Base-by-base conservation (phyloP, 371 early-diverging fungal genomes). In the Mucor indicus region DNA sequence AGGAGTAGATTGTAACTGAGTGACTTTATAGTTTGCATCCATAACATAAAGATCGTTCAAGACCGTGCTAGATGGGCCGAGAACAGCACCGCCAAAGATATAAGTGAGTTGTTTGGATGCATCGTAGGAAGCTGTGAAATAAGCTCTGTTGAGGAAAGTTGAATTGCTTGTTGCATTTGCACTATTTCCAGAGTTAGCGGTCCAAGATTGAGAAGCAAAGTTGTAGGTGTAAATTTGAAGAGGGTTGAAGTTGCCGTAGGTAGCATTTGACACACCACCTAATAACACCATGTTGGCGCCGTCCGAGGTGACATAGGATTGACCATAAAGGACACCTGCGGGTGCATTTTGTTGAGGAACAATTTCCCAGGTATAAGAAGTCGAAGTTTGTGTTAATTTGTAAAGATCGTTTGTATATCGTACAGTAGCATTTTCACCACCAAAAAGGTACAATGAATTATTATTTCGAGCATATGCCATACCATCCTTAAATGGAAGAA, bases 81-180 rank as follows among this genome's bases (percentile, higher is more conserved):
- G 9, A 33, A 55, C 35, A 35, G 68, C 75, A 23, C 55, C 55
- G 37, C 75, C 71, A 53, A 38, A 48, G 27, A 74, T n/a, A 62
- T 59, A 55, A 48, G 68, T 38, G 55, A 33, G 16, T 37, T 63
- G 30, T 21, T 35, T 35, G 19, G 42, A 44, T 7, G 27, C 36
- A 36, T 54, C 59, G 22, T 51, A 48, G 27, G 48, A 48, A 46
- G 56, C 55, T 46, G 53, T 45, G 32, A 53, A 60, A 16, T 20
- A 50, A 11, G 53, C 21, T 38, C 54, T 53, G 48, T 62, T 62
- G n/a, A 27, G 50, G 17, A 51, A 15, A 20, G 58, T 51, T 30
- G 40, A 25, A 29, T 46, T 38, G 7, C 19, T 41, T 12, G 48
- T 38, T n/a, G 38, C 37, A 19, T 38, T 53, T 24, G 37, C 20